Evolutionary conservation across 768 basidiomycete genomes (phyloP).

Genomic region (Heimioporus sp.): DNA sequence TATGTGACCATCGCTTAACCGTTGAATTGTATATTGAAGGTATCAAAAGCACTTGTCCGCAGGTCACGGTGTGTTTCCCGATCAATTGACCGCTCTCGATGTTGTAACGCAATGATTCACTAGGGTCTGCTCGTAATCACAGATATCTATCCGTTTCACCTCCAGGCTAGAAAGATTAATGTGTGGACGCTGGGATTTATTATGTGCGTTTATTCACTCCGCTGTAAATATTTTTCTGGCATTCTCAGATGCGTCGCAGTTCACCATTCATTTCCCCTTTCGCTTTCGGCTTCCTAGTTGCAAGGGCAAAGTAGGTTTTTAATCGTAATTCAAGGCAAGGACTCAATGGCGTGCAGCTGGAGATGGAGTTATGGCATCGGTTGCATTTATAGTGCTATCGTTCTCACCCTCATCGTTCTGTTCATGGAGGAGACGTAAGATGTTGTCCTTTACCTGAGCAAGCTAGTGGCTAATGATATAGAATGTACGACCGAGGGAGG

Average conservation of each 20-base stretch:
- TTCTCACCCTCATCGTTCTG: constrained; percentile 44
- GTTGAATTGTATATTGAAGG: neutral
- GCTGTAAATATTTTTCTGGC: constrained; percentile 25
- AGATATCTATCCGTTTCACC: constrained; percentile 54
- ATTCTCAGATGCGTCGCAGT: constrained; percentile 27
- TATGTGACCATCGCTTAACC: constrained; percentile 4
- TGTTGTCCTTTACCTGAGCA: neutral
- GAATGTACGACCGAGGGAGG: constrained; percentile 49
- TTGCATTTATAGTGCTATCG: constrained; percentile 44
- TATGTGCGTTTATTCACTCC: constrained; percentile 43
- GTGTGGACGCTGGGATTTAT: constrained; percentile 56
- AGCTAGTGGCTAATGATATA: constrained; percentile 15
- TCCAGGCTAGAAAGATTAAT: constrained; percentile 50
- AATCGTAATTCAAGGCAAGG: neutral
- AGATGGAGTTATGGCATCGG: constrained; percentile 55
- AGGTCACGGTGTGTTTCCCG: constrained; percentile 39
- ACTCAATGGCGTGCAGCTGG: constrained; percentile 32
- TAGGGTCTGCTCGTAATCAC: constrained; percentile 46
- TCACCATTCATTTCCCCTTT: constrained; percentile 31
- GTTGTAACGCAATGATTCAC: neutral
- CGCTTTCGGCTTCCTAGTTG: constrained; percentile 28
- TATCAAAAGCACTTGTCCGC: constrained; percentile 45
- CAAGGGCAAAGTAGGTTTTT: constrained; percentile 21
- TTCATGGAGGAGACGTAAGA: constrained; percentile 51
- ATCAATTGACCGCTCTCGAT: neutral